phyloP scores from a whole-genome alignment of 306 rosid genomes.

The Argentina anserina region DNA sequence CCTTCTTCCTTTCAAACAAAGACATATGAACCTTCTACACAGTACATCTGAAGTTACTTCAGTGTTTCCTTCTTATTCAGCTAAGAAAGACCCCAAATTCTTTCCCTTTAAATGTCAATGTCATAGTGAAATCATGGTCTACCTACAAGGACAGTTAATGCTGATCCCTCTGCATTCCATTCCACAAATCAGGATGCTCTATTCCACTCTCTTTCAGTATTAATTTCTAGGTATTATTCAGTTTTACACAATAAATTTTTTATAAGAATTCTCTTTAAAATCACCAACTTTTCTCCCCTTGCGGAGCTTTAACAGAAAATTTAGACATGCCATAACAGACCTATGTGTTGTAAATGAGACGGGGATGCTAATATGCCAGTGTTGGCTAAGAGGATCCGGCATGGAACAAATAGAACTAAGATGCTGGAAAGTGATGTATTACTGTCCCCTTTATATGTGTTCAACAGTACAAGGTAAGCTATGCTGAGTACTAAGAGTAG shows the following conservation, averaged over 20 bases:
- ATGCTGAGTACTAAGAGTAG: background rate
- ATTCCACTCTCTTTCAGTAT: background rate
- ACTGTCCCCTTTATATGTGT: background rate
- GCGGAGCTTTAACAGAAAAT: background rate
- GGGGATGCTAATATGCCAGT: background rate
- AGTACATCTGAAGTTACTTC: background rate
- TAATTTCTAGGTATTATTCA: background rate
- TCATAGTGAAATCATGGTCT: background rate
- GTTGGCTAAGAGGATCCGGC: background rate
- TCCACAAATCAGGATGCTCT: background rate
- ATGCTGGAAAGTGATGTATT: background rate
- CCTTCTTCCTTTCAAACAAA: background rate
- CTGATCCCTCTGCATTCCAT: background rate
- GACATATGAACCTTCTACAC: background rate
- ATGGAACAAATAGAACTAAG: background rate
- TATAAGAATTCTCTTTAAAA: background rate
- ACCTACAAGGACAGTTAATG: background rate
- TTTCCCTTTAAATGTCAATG: background rate
- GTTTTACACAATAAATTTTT: background rate
- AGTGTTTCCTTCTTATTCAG: background rate
- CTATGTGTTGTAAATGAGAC: background rate
- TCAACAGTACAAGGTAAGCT: background rate
- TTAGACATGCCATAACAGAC: background rate
- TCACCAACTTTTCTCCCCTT: background rate
- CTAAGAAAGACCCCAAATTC: background rate